Evolutionary conservation across 106 monocot genomes (phyloP), one percentile per base, ranked within the genome.

Genomic region (Acorus gramineus): DNA sequence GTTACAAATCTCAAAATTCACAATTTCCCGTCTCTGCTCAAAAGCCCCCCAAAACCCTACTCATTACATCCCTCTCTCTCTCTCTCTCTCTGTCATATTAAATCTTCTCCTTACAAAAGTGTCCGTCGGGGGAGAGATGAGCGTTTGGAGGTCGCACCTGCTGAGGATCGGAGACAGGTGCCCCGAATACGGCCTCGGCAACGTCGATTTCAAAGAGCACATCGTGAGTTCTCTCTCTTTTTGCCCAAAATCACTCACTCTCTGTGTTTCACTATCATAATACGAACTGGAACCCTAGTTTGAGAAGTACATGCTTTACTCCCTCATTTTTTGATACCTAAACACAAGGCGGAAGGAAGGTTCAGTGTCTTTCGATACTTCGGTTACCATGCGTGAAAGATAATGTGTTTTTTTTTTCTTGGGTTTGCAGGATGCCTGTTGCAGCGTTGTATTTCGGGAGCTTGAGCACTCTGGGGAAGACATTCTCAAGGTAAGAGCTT

Each of bases 131-230:
- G 59, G 28, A 14, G 64, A 11, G 7, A 74, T 64, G 67, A 83
- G 73, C 76, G 79, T 76, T 64, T 95, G 95, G 95, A 69, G 84
- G 49, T 13, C 71, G 44, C 87, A 90, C 11, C 80, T 95, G 12
- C 90, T 90, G 7, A 84, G 95, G 53, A 85, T 95, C 76, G 90
- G 95, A n/a, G 95, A 95, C 69, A 82, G 72, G 63, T 90, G 90
- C 71, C 63, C 80, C 1, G 95, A 95, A 67, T 90, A 95, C 65
- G 95, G 84, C 14, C 28, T 28, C 28, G 90, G 84, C 63, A 62
- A 76, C 55, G 57, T 60, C 52, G 95, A 90, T 55, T 70, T 63
- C 76, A 95, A 86, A 55, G 95, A 95, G 44, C 95, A 95, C 76
- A 90, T 95, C 47, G 95, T 90, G 11, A 79, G 79, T 76, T 46